These are phyloP conservation scores for Colletotrichum chlorophyti DNA, from an alignment of 2,329 filamentous ascomycete species.

Conservation along the genomic window DNA sequence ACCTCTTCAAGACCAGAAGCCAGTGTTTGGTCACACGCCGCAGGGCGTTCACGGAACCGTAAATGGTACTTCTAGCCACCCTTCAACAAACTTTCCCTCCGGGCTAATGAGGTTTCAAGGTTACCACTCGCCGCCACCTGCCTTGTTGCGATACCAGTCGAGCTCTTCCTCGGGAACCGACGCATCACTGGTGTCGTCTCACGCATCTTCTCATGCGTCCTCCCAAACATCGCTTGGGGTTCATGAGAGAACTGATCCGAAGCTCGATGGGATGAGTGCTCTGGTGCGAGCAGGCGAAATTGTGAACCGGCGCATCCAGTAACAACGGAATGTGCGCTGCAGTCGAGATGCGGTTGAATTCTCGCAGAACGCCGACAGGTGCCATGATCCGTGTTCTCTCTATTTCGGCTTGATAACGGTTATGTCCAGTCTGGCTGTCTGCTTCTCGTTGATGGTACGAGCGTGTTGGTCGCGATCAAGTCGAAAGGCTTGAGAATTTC, in stretches of 20 bases:
- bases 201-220: conserved; percentile 24
- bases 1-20: conserved; percentile 28
- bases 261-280: conserved; percentile 65
- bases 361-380: neutral
- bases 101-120: conserved; percentile 26
- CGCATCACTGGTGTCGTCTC: conserved; percentile 16
- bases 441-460: neutral
- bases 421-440: neutral
- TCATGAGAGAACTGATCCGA: conserved; percentile 22
- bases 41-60: neutral
- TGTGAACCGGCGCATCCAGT: conserved; percentile 50
- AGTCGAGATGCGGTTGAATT: too few relatives aligned
- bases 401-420: neutral
- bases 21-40: neutral
- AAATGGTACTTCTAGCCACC: conserved; percentile 14
- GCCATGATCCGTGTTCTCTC: neutral
- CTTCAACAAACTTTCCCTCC: neutral
- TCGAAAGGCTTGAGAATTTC: conserved; percentile 4
- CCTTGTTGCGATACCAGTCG: conserved; percentile 22
- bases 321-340: too few relatives aligned
- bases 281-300: conserved; percentile 66
- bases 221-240: conserved; percentile 24
- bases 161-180: conserved; percentile 24
- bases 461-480: neutral
- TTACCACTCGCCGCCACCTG: conserved; percentile 21